Base-by-base conservation (phyloP, 345 rosid species). In the Ceriops tagal region DNA sequence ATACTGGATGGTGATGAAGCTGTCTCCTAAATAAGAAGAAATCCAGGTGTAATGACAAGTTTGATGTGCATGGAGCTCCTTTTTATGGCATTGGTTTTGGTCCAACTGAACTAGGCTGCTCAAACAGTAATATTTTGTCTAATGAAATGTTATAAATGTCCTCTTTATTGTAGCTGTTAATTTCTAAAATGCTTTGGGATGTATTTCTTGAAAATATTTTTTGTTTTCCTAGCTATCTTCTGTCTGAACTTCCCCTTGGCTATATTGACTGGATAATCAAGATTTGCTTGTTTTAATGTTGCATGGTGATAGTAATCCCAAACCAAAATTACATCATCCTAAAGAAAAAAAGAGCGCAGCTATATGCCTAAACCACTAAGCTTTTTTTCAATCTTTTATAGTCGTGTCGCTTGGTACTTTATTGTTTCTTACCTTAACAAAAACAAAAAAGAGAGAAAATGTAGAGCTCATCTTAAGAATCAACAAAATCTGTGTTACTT, bases 11-110 rank as follows among this genome's bases (percentile, higher is more conserved):
- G 80, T 83, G 92, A 82, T 76, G 96, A 82, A 82, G 93, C 87
- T 85, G 82, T 81, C 87, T 81, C 82, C 90, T 90, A 90, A 85
- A 73, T 86, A 83, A 86, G 91, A 90, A 85, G 93, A 86, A 81
- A 72, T 73, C 81, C 93, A 72, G 93, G 87, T 88, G 87, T 87
- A 87, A 84, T 87, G 83, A 77, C 82, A 83, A 80, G 83, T 79
- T 85, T 85, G 84, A 79, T 87, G 85, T 82, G 82, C 85, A 79
- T 80, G 78, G 70, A 83, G 85, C 79, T 77, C 82, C 78, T 75
- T 71, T 75, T 71, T 75, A 74, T 87, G 79, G 74, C 68, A 79
- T 71, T 66, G 78, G 49, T 74, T 68, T 71, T 83, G 79, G 87
- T 77, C 72, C 66, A 24, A 77, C 65, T 76, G 72, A 47, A 61